Evolutionary conservation across 140 eudicot genomes (phyloP), one percentile per base, ranked within the genome.

Genomic region (Cichorium intybus): DNA sequence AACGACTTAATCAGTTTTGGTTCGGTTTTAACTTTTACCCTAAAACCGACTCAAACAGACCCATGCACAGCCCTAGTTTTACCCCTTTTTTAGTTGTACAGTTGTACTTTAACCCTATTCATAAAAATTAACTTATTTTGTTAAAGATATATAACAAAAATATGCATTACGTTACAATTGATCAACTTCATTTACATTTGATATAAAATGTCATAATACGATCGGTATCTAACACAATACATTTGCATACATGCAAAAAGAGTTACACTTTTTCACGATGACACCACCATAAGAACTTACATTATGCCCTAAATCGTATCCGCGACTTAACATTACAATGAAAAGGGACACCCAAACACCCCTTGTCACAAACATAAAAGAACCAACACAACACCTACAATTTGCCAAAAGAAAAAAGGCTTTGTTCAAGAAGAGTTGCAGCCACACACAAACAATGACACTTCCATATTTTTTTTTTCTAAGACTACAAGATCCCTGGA

Each of bases 401-500:
- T 55, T 55, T 26, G 5, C 18, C 60, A 55, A 28, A 61, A 20
- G 20, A 29, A 5, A 24, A 17, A 66, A 34, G 62, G 3, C 35
- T 50, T 50, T 10, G 24, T 4, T 48, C 9, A 33, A 33, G n/a
- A 60, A 39, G 15, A 56, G 33, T 28, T 28, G 46, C n/a, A 62
- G 33, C 49, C 35, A 55, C 35, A 66, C 62, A 66, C 57, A 59
- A 56, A 62, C 21, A 47, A 41, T 21, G 56, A 57, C 68, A 47
- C 16, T 49, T 66, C 10, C 56, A 33, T 12, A 29, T 52, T 6
- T 60, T 22, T 21, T 5, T 17, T 21, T 24, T 5, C 10, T 46
- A 53, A 10, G 15, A 56, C 22, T 35, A 68, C 10, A 37, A 63
- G 66, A 72, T 26, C 79, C 70, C 64, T 75, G 52, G 43, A 27